phyloP scores from a whole-genome alignment of 1,284 basidiomycete species.

The Trichosporon sp. region DNA sequence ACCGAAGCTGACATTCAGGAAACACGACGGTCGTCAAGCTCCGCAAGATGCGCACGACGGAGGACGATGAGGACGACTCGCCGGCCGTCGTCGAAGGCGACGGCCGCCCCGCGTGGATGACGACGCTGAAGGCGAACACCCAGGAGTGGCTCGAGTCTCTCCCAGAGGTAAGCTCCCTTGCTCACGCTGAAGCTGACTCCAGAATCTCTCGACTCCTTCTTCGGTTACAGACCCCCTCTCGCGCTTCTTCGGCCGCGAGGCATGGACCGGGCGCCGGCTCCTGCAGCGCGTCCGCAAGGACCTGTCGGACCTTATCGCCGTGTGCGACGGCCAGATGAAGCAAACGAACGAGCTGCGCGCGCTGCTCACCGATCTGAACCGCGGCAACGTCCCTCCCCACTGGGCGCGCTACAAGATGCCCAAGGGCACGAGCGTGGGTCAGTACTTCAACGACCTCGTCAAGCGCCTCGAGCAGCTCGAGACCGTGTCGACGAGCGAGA shows the following conservation, averaged over 20 bases:
- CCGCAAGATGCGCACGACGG: slow-evolving; percentile 83
- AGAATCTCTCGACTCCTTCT: slow-evolving; percentile 24
- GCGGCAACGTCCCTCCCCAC: slow-evolving; percentile 79
- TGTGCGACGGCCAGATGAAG: slow-evolving; percentile 80
- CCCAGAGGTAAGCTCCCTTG: slow-evolving; percentile 59
- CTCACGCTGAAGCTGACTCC: not conserved
- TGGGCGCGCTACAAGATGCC: slow-evolving; percentile 87
- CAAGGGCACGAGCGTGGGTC: slow-evolving; percentile 70
- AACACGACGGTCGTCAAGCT: slow-evolving; percentile 76
- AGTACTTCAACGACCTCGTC: slow-evolving; percentile 78
- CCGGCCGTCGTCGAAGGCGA: slow-evolving; percentile 57
- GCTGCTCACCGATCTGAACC: slow-evolving; percentile 79
- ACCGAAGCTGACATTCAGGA: slow-evolving; percentile 53
- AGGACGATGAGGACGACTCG: slow-evolving; percentile 76
- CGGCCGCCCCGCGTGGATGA: slow-evolving; percentile 90
- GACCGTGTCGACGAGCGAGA: slow-evolving; percentile 56
- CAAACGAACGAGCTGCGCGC: slow-evolving; percentile 89
- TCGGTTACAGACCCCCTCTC: slow-evolving; percentile 64
- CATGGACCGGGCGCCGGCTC: slow-evolving; percentile 69
- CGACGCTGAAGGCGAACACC: slow-evolving; percentile 69
- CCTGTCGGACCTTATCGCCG: slow-evolving; percentile 70
- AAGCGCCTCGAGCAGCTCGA: slow-evolving; percentile 75
- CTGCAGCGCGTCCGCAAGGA: slow-evolving; percentile 73
- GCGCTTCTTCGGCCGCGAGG: slow-evolving; percentile 83
- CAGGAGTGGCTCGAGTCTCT: slow-evolving; percentile 73